phyloP scores from a whole-genome alignment of 768 basidiomycete species.

The Rhodotorula taiwanensis region DNA sequence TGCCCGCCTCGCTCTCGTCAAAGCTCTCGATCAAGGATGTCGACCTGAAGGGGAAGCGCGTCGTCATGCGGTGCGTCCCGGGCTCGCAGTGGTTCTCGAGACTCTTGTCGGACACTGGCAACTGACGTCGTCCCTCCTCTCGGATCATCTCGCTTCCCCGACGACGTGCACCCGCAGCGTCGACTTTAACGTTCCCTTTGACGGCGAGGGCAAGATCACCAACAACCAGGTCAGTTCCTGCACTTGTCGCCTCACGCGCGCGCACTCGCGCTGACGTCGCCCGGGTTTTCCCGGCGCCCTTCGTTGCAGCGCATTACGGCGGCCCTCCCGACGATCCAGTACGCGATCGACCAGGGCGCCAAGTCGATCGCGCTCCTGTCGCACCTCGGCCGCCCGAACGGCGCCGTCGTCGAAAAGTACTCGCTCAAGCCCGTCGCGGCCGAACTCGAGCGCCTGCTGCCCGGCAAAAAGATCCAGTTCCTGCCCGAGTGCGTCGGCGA shows the following conservation, averaged over 20 bases:
- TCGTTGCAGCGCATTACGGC: constrained; percentile 92
- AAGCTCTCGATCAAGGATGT: constrained; percentile 90
- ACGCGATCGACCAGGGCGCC: constrained; percentile 82
- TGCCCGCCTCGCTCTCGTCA: constrained; percentile 2
- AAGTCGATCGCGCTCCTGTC: constrained; percentile 87
- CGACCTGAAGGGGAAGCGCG: constrained; percentile 75
- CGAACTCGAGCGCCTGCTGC: constrained; percentile 67
- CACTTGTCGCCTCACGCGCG: no score
- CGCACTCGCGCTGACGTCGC: no score
- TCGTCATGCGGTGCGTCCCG: constrained; percentile 61
- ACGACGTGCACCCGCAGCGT: constrained; percentile 47
- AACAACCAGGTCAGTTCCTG: constrained; percentile 73
- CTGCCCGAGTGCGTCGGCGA: constrained; percentile 76
- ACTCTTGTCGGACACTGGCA: no score
- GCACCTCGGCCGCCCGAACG: constrained; percentile 94
- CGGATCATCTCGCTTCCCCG: no score
- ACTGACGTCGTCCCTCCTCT: background rate
- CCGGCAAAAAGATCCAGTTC: constrained; percentile 64
- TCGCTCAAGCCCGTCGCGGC: constrained; percentile 78
- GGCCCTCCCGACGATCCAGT: constrained; percentile 88
- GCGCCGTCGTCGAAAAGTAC: constrained; percentile 79
- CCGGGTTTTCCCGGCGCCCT: no score
- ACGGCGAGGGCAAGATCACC: constrained; percentile 79
- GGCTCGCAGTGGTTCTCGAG: no score
- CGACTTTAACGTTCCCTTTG: constrained; percentile 90